phyloP scores from a whole-genome alignment of 371 early-diverging fungal species.

The Mortierella sp. region DNA sequence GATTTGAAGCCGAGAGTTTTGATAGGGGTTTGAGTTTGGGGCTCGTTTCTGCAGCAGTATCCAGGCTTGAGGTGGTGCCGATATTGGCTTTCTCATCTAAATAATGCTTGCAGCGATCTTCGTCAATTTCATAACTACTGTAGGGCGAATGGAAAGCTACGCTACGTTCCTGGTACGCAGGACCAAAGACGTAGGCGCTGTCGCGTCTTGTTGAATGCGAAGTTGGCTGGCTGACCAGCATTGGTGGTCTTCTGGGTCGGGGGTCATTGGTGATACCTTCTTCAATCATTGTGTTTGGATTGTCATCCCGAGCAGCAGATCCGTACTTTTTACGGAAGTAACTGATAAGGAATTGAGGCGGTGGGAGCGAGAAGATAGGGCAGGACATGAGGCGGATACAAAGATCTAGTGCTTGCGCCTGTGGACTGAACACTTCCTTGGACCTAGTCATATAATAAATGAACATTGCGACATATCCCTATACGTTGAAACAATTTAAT shows the following conservation, averaged over 20 bases:
- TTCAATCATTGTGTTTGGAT: constrained; percentile 52
- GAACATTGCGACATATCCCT: constrained; percentile 44
- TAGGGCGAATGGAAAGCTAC: not conserved
- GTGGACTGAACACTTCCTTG: constrained; percentile 25
- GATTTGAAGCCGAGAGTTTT: not conserved
- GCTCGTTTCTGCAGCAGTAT: constrained; percentile 19
- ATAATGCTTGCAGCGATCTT: constrained; percentile 10
- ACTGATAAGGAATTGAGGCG: constrained; percentile 31
- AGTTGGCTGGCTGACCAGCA: constrained; percentile 33
- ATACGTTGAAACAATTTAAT: not conserved
- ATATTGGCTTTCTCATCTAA: constrained; percentile 16
- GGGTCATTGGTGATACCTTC: constrained; percentile 55
- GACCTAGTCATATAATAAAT: constrained; percentile 44
- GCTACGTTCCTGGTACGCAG: not conserved
- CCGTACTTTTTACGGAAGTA: constrained; percentile 47
- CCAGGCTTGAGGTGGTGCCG: constrained; percentile 43
- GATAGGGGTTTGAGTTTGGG: constrained; percentile 8
- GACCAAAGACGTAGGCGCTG: constrained; percentile 25
- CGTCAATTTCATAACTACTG: constrained; percentile 3
- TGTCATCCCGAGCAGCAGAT: constrained; percentile 19
- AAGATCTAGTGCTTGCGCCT: constrained; percentile 48
- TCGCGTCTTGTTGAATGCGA: constrained; percentile 24
- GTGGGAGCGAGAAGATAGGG: constrained; percentile 50
- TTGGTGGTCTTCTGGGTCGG: constrained; percentile 35
- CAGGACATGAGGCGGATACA: constrained; percentile 43